Base-by-base conservation (phyloP, 768 basidiomycete species). In the Lactifluus echinatus region DNA sequence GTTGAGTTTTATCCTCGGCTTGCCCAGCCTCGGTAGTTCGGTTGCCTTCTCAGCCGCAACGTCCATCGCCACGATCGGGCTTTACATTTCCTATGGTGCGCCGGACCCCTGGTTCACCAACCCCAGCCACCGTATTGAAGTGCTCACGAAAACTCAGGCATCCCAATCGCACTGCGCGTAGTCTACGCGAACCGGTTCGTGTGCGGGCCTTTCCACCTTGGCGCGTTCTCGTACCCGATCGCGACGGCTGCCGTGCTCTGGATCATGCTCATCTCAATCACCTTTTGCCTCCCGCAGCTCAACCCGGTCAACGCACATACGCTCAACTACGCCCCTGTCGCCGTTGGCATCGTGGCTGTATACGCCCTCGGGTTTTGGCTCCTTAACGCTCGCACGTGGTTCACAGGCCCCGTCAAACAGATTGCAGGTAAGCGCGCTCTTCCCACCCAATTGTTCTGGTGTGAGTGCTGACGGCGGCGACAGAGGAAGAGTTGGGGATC, bases 291-390 rank as follows among this genome's bases (percentile, higher is more conserved):
- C 1, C 87, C 85, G 7, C 78, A 83, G 68, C 70, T 78, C 28
- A 87, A 84, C 65, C 85, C 85, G 7, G 85, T 89, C 46, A 71
- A 80, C 62, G 78, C 80, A 0, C 79, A 87, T 65, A 87, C 87
- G 2, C 72, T 89, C 59, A 89, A 88, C 67, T 91, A 89, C 65
- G 70, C 87, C 0, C 76, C 84, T 40, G 87, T 89, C 8, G 88
- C 87, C 3, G 84, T 89, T 23, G 86, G 83, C 0, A 85, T 88
- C 61, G 84, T 91, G 15, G 65, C 85, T 3, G 55, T 70, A 2
- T 87, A 87, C 67, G 77, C 80, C 54, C 65, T 84, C n/a, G 79
- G 79, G 0, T 83, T 83, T 64, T 89, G 87, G 87, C 44, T 84
- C 4, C 17, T 86, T 53, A 84, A 81, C 64, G 87, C 87, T 10